Evolutionary conservation across 2,329 filamentous ascomycete species (phyloP), one percentile per base, ranked within the genome.

Genomic region (Ilyonectria destructans): DNA sequence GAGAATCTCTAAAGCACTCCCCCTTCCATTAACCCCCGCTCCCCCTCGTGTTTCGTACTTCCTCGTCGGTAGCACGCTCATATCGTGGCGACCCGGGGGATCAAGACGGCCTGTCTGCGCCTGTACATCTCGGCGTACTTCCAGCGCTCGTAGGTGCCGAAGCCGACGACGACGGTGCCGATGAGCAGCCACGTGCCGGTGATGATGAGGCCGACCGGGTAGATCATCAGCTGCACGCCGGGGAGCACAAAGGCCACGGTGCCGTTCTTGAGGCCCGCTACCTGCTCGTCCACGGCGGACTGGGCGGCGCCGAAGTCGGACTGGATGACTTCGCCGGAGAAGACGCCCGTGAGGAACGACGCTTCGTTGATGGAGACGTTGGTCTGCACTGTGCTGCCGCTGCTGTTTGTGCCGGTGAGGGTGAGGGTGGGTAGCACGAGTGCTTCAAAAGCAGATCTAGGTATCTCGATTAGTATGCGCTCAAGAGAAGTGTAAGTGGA

Each of bases 281-380:
- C 78, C 21, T 86, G 81, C 4, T 84, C 78, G 66, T 87, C 80
- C 19, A 89, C 87, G 37, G 86, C 85, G 19, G 84, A 79, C 68
- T 85, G 81, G 26, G 88, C 88, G 56, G 82, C 72, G 51, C 82
- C 78, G 43, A 86, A 83, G 58, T 84, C 81, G 66, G 88, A 90
- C 75, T 86, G 79, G 75, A 89, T 79, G 15, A 88, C 82, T 62
- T 87, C 82, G 57, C 86, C 81, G 61, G 91, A 88, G 80, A 94
- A 94, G 74, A 92, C 87, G 58, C 92, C 92, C 15, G 87, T 88
- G 45, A 94, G 87, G 73, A 94, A 95, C 7, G 88, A 87, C 17
- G 92, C 91, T 78, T 93, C 90, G 79, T 91, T 90, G 67, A 89
- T 87, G 10, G 91, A 91, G 58, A 94, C 88, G 37, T 88, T 90